phyloP scores from a whole-genome alignment of 2,329 filamentous ascomycete genomes.

The Lachnellula hyalina region DNA sequence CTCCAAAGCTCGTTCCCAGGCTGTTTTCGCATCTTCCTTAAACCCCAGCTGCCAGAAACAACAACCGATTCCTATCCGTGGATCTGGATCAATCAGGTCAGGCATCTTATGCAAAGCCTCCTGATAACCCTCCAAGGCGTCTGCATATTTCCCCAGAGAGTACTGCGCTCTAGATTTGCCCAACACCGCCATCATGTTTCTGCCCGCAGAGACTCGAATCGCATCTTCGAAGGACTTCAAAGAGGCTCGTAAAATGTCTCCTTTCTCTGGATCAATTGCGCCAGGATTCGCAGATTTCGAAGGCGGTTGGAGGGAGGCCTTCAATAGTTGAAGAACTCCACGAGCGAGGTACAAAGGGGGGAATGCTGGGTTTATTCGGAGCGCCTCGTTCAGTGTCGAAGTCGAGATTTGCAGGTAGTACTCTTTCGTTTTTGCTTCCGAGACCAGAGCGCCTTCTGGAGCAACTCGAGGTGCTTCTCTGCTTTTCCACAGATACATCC shows the following conservation, averaged over 20 bases:
- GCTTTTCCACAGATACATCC: constrained; percentile 67
- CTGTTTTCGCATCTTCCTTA: constrained; percentile 84
- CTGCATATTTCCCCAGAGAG: constrained; percentile 78
- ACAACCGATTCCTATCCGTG: constrained; percentile 90
- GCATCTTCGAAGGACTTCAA: constrained; percentile 95
- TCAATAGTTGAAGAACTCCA: constrained; percentile 81
- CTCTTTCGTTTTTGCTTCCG: constrained; percentile 85
- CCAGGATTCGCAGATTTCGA: constrained; percentile 60
- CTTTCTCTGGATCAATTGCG: constrained; percentile 63
- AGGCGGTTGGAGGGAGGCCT: constrained; percentile 76
- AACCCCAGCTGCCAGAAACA: constrained; percentile 96
- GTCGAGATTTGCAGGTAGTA: constrained; percentile 89
- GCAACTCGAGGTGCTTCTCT: constrained; percentile 61
- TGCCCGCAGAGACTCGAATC: constrained; percentile 73
- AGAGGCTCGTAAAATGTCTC: constrained; percentile 77
- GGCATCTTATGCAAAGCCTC: constrained; percentile 82
- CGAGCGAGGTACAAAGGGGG: constrained; percentile 87
- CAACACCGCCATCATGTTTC: constrained; percentile 88
- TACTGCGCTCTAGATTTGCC: constrained; percentile 85
- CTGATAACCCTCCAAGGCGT: constrained; percentile 81
- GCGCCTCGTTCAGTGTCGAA: constrained; percentile 88
- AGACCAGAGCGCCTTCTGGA: constrained; percentile 57
- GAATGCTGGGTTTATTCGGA: constrained; percentile 85
- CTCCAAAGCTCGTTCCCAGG: constrained; percentile 85
- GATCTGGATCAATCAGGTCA: constrained; percentile 84